Percentiles rank a stretch among this genome's conserved stretches.
Evolutionary conservation across 139 green algal genomes (phyloP).

Genomic region (Coelastrella sp.): DNA sequence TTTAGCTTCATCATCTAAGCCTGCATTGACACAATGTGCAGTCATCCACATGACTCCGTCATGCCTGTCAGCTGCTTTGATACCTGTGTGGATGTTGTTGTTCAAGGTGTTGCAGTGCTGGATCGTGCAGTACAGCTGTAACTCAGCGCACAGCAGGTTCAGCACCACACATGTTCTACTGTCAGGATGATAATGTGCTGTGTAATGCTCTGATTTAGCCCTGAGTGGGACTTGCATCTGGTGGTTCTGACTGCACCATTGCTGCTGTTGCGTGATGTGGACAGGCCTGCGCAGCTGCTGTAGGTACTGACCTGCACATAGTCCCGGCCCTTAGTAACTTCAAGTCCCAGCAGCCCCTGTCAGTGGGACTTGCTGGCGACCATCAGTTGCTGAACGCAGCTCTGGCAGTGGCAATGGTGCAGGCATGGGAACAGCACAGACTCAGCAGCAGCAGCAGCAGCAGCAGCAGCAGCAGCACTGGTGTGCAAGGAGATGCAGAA

Average conservation of each 20-base stretch:
- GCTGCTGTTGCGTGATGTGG: not conserved
- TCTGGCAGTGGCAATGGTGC: conserved; percentile 86
- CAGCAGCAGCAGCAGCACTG: conserved; percentile 35
- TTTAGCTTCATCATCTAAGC: not conserved
- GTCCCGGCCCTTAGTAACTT: conserved; percentile 9
- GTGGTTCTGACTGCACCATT: not conserved
- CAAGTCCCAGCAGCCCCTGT: conserved; percentile 22
- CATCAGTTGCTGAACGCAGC: conserved; percentile 92
- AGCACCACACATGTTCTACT: too few species aligned
- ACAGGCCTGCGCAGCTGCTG: conserved; percentile 8
- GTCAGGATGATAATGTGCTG: too few species aligned
- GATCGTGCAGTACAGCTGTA: too few species aligned
- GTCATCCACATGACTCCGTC: too few species aligned
- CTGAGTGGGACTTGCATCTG: too few species aligned
- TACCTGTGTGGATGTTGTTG: not conserved
- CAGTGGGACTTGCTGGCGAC: conserved; percentile 80
- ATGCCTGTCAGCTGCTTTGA: too few species aligned
- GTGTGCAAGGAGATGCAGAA: not conserved
- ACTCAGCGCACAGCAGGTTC: too few species aligned
- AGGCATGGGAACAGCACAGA: conserved; percentile 66
- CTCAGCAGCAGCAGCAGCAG: not conserved
- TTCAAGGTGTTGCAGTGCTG: too few species aligned
- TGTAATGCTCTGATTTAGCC: too few species aligned
- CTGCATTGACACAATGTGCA: not conserved
- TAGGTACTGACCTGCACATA: not conserved